Evolutionary conservation across 805 yeast species (phyloP), one percentile per base, ranked within the genome.

Genomic region (Wickerhamiella cacticola): DNA sequence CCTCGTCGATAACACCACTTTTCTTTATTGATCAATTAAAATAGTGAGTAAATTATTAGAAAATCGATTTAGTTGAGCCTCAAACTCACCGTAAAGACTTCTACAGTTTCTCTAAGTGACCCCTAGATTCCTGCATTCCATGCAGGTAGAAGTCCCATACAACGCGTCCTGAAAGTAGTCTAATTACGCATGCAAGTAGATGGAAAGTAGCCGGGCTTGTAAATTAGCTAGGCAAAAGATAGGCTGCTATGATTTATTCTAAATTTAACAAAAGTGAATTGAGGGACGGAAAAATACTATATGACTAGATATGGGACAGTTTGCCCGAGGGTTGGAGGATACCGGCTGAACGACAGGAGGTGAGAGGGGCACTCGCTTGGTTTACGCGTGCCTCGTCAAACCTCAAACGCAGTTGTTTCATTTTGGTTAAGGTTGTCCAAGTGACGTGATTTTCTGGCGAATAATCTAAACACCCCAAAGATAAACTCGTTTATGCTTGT

Each of bases 91-190:
- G 12, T 26, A 9, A 26, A 12, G 8, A 8, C 29, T 8, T 26
- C 29, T 16, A n/a, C 25, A 24, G 21, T n/a, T 9, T 19, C 41
- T 15, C 41, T 19, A 22, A 6, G 21, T 15, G 16, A 18, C 41
- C 41, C 41, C 41, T 36, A 15, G 25, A 36, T 36, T 36, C n/a
- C 7, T 22, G 41, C 41, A 36, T 15, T 7, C 21, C 16, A n/a
- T 36, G 41, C 41, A 36, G 24, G 25, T 36, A 36, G 41, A 19
- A 15, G 36, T 15, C 19, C 36, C 36, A 31, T 29, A n/a, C 18
- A 19, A 31, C 36, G 36, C 36, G 36, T 31, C 18, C 21, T 19
- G 10, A 13, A 31, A 4, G 36, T 31, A 31, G 36, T 31, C 36
- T 31, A n/a, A 31, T 31, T 31, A 15, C 36, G 16, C 21, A 31